Percentiles rank a stretch among this genome's conserved stretches.
Evolutionary conservation across 106 monocot genomes (phyloP).

Genomic region (Allium cepa): DNA sequence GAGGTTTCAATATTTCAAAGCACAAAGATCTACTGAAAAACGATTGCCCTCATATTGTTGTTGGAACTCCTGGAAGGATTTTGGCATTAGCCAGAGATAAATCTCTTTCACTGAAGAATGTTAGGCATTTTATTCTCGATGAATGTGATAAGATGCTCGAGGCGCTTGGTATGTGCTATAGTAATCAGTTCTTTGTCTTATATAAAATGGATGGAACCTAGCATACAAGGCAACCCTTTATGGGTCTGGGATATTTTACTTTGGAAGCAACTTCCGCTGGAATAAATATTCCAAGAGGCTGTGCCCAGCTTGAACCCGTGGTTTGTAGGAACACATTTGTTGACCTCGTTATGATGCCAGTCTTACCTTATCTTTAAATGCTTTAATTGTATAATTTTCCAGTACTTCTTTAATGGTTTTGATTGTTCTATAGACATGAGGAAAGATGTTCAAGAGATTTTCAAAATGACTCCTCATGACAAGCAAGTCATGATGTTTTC

Average conservation of each 20-base stretch:
- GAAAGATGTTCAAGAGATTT: constrained; percentile 98
- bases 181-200: background rate
- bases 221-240: background rate
- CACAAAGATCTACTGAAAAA: constrained; percentile 95
- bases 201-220: background rate
- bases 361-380: no score
- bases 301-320: no score
- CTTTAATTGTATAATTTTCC: background rate
- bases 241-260: no score
- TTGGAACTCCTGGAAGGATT: constrained; percentile 97
- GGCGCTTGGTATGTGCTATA: constrained; percentile 20
- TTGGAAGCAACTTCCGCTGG: background rate
- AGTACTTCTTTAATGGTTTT: constrained; percentile 8
- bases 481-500: constrained; percentile 99
- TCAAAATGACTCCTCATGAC: constrained; percentile 99
- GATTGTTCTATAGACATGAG: constrained; percentile 83
- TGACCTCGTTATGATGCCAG: no score
- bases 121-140: constrained; percentile 98
- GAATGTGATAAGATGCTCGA: constrained; percentile 99
- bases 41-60: constrained; percentile 98
- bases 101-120: constrained; percentile 89
- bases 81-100: constrained; percentile 90
- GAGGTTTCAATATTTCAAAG: constrained; percentile 77
- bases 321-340: no score
- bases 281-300: background rate